Evolutionary conservation across 768 basidiomycete species (phyloP).

Genomic region (Strobilomyces dryophilus): DNA sequence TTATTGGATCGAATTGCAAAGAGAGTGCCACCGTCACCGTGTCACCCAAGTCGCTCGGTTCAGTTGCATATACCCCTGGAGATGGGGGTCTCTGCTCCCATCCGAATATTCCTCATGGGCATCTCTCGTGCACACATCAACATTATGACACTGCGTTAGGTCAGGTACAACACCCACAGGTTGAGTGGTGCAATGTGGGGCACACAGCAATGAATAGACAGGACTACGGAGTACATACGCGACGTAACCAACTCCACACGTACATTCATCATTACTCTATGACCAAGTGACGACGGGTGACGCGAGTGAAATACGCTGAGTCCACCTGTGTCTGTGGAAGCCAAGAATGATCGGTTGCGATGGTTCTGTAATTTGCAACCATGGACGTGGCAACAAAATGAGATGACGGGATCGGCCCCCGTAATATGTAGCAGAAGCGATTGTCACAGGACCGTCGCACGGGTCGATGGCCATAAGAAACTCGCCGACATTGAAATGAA

Average conservation of each 20-base stretch:
- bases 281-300: neutral
- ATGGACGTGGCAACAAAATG: neutral
- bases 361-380: neutral
- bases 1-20: too few species aligned
- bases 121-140: too few species aligned
- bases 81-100: too few species aligned
- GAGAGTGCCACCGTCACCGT: too few species aligned
- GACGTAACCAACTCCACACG: neutral
- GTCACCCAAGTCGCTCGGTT: too few species aligned
- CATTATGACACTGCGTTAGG: too few species aligned
- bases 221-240: neutral
- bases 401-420: neutral
- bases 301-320: neutral
- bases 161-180: too few species aligned
- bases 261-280: neutral
- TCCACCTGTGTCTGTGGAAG: neutral
- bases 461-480: neutral
- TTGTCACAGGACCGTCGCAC: neutral
- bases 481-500: neutral
- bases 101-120: too few species aligned
- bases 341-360: neutral
- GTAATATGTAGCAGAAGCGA: neutral
- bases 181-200: neutral
- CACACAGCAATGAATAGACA: neutral
- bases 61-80: too few species aligned